Conservation (phyloP, 306 rosid species). For the Leucaena leucocephala region DNA sequence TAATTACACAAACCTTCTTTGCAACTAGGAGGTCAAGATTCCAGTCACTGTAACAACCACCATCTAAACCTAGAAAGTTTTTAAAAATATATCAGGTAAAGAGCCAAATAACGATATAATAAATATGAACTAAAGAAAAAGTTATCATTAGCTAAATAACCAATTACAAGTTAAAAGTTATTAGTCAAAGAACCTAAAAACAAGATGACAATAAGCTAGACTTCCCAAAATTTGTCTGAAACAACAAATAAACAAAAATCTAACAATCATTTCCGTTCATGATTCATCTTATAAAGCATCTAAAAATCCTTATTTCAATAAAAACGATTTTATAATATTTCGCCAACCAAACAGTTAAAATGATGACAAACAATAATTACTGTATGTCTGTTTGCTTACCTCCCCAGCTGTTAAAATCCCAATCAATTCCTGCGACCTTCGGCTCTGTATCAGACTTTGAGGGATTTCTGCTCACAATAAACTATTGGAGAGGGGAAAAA, state of each 20-base stretch:
- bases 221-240: neutral
- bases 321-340: neutral
- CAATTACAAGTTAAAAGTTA: neutral
- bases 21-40: slow-evolving; percentile 71
- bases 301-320: slow-evolving; percentile 5
- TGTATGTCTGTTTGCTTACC: slow-evolving; percentile 48
- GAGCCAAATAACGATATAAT: neutral
- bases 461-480: slow-evolving; percentile 60
- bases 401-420: slow-evolving; percentile 96
- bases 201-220: neutral
- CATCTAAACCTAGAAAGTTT: slow-evolving; percentile 57
- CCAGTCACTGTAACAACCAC: slow-evolving; percentile 87
- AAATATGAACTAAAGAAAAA: neutral
- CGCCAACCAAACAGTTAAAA: neutral
- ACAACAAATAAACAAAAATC: neutral
- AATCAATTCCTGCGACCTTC: slow-evolving; percentile 83
- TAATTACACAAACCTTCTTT: slow-evolving; percentile 57
- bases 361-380: neutral
- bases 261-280: neutral
- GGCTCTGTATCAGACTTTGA: slow-evolving; percentile 37
- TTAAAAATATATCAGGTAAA: slow-evolving; percentile 29
- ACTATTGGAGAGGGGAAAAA: slow-evolving; percentile 53
- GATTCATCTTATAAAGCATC: slow-evolving; percentile 25
- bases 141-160: slow-evolving; percentile 19
- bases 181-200: slow-evolving; percentile 19